Evolutionary conservation across 805 yeast species (phyloP).

Genomic region (Schwanniomyces vanrijiae): DNA sequence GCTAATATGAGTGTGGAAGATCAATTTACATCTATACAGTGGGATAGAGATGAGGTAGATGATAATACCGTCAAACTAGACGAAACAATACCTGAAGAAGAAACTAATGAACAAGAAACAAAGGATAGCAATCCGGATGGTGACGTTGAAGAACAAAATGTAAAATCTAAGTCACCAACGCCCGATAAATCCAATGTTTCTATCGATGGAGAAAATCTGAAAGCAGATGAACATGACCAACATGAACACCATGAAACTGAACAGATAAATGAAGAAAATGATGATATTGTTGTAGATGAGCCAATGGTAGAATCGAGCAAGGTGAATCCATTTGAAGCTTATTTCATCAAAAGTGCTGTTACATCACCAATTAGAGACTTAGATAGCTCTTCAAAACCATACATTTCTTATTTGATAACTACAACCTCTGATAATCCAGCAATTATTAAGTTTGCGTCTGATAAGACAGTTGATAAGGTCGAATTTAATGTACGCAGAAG

Average conservation of each 20-base stretch:
- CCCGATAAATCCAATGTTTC: background rate
- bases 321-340: slow-evolving; percentile 12
- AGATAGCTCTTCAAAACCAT: slow-evolving; percentile 72
- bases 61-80: slow-evolving; percentile 2
- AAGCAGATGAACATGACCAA: background rate
- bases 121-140: slow-evolving; percentile 7
- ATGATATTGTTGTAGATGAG: slow-evolving; percentile 9
- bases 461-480: slow-evolving; percentile 13
- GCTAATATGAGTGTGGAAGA: slow-evolving; percentile 36
- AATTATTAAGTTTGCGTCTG: slow-evolving; percentile 35
- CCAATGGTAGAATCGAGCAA: slow-evolving; percentile 3
- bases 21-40: slow-evolving; percentile 57
- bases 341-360: slow-evolving; percentile 36
- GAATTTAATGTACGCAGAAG: slow-evolving; percentile 67
- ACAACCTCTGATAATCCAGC: slow-evolving; percentile 64
- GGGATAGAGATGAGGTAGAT: slow-evolving; percentile 48
- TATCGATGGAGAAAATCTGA: background rate
- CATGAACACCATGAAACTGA: background rate
- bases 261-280: background rate
- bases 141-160: slow-evolving; percentile 5
- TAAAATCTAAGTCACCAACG: background rate
- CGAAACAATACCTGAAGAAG: slow-evolving; percentile 14
- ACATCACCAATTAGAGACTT: slow-evolving; percentile 65
- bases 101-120: slow-evolving; percentile 4
- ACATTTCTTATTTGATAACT: slow-evolving; percentile 66